Percentiles rank a stretch among this genome's conserved stretches.
phyloP scores from a whole-genome alignment of 1,139 yeast genomes.

The Eremothecium cymbalariae region DNA sequence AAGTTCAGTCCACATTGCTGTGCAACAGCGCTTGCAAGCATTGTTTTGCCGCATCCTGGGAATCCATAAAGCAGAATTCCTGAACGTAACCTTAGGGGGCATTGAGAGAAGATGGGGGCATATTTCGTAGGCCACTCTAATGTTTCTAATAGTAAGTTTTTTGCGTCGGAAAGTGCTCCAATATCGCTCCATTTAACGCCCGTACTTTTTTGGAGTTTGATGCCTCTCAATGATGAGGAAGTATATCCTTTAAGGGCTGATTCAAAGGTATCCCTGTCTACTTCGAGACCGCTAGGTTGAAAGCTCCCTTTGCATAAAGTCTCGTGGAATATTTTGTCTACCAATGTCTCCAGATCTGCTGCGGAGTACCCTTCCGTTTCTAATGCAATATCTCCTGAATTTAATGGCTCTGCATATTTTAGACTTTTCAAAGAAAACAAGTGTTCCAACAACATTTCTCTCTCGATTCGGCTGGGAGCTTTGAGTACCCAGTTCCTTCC shows the following conservation, averaged over 20 bases:
- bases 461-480: constrained; percentile 62
- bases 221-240: constrained; percentile 81
- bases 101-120: constrained; percentile 83
- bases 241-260: constrained; percentile 58
- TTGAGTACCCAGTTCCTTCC: constrained; percentile 54
- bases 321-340: constrained; percentile 71
- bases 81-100: constrained; percentile 80
- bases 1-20: constrained; percentile 91
- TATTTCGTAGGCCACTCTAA: constrained; percentile 96
- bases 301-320: constrained; percentile 13
- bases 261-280: constrained; percentile 37
- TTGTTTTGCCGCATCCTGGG: constrained; percentile 96
- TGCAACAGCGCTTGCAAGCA: constrained; percentile 89
- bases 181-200: constrained; percentile 73
- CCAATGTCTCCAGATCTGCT: constrained; percentile 62
- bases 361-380: constrained; percentile 91
- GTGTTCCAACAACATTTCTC: constrained; percentile 45
- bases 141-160: constrained; percentile 69
- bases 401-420: constrained; percentile 36
- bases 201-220: constrained; percentile 69
- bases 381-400: constrained; percentile 60
- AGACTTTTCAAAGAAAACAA: constrained; percentile 37
- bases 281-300: background rate
- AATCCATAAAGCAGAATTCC: constrained; percentile 89
- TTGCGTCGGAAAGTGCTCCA: constrained; percentile 79